Evolutionary conservation across 805 yeast genomes (phyloP), one percentile per base, ranked within the genome.

Genomic region (Kuraishia piskuri): DNA sequence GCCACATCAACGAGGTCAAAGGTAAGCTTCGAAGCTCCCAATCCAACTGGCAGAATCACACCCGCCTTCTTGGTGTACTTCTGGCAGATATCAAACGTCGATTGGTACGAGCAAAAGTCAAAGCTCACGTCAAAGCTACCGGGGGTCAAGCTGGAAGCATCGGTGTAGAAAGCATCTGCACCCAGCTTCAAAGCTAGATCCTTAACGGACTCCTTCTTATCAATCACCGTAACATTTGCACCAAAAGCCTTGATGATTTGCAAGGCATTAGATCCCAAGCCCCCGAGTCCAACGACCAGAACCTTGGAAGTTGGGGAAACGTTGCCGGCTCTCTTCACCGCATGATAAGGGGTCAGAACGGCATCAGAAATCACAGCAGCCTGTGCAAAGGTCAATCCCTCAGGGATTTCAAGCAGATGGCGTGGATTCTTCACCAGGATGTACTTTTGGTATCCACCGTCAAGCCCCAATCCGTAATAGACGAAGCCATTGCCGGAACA

Each of bases 41-140:
- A 62, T 1, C 82, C 82, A 7, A 76, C 68, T 57, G 74, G 68
- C 22, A 72, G 63, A 31, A 76, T 68, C 47, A 63, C 68, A 3
- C 81, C 81, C 8, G 62, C 59, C 8, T 58, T 46, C 22, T 63
- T 67, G 25, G 72, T 69, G 55, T 63, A 76, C 22, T 66, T 54
- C 48, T 62, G 55, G 48, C 68, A 66, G 10, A 57, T n/a, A 10
- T 54, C 58, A 23, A 59, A 63, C 19, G 69, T 65, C 17, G 52
- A 17, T 26, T 59, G 56, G 31, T 47, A 21, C 7, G 63, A 60
- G 26, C 59, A 61, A 49, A 66, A 50, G 51, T 64, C 68, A 21
- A 61, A 22, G 31, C 68, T 65, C 20, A 65, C 60, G 50, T 75
- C 77, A 55, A 76, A 75, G 1, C 71, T 61, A 55, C 66, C 71